phyloP scores from a whole-genome alignment of 192 early-diverging fungal genomes.

The Radiomyces spectabilis region DNA sequence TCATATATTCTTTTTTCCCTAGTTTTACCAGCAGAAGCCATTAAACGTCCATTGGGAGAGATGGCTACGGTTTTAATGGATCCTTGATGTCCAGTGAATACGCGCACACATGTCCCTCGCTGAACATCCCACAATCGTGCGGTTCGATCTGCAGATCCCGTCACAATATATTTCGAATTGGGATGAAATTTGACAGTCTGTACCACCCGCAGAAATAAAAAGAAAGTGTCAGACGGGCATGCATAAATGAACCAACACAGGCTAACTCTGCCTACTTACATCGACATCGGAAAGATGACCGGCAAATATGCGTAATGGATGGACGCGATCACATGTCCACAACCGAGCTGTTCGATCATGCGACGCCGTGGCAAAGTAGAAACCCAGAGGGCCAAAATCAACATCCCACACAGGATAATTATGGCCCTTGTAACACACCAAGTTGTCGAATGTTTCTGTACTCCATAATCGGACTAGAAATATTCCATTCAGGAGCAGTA shows the following conservation, averaged over 20 bases:
- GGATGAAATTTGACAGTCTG: conserved; percentile 92
- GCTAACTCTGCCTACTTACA: conserved; percentile 36
- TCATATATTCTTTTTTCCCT: neutral
- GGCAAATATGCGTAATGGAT: conserved; percentile 94
- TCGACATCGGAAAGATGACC: conserved; percentile 98
- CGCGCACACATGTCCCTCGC: conserved; percentile 77
- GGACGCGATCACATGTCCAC: conserved; percentile 95
- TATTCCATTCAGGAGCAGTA: no score
- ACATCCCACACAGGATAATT: conserved; percentile 98
- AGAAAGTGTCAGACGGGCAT: neutral
- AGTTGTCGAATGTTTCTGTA: conserved; percentile 77
- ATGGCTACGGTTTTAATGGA: conserved; percentile 80
- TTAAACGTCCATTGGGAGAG: conserved; percentile 84
- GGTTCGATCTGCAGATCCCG: neutral
- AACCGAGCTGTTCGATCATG: conserved; percentile 93
- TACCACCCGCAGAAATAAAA: neutral
- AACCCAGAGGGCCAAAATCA: conserved; percentile 79
- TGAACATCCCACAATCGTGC: conserved; percentile 3
- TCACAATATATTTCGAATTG: conserved; percentile 61
- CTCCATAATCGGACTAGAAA: conserved; percentile 98
- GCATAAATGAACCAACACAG: neutral
- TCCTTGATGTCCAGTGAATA: conserved; percentile 84
- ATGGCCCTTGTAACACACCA: conserved; percentile 94
- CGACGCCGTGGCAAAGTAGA: conserved; percentile 95
- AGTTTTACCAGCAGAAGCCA: conserved; percentile 83